Conservation (phyloP, 331 rosid genomes). For the Ulmus americana region DNA sequence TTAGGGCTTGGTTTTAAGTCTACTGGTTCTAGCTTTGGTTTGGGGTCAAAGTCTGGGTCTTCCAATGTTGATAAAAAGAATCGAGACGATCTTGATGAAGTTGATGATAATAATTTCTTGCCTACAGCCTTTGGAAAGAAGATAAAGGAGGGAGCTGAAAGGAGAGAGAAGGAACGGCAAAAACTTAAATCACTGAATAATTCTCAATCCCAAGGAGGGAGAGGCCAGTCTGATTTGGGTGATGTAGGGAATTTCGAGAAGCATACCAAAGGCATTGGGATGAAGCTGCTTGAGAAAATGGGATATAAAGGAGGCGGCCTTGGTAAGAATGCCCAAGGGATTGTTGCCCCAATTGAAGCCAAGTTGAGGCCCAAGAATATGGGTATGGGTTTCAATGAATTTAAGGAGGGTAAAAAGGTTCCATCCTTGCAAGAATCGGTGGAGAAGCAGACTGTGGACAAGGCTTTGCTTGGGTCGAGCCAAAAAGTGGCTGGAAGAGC, state of each 20-base stretch:
- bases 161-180: constrained; percentile 57
- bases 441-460: constrained; percentile 28
- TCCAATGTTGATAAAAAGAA: constrained; percentile 21
- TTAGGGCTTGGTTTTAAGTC: constrained; percentile 50
- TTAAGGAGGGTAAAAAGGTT: constrained; percentile 38
- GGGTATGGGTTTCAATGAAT: constrained; percentile 84
- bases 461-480: constrained; percentile 26
- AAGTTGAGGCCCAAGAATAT: constrained; percentile 68
- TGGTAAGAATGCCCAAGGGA: constrained; percentile 77
- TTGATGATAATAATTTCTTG: constrained; percentile 32
- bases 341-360: constrained; percentile 71
- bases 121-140: constrained; percentile 77
- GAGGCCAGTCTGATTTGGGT: constrained; percentile 26
- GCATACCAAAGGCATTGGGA: constrained; percentile 74
- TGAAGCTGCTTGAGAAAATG: constrained; percentile 73
- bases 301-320: constrained; percentile 93
- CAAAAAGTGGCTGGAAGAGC: background rate
- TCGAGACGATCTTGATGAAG: constrained; percentile 23
- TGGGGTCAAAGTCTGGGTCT: constrained; percentile 34
- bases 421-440: constrained; percentile 33
- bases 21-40: constrained; percentile 37
- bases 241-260: constrained; percentile 67
- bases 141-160: constrained; percentile 75
- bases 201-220: constrained; percentile 27
- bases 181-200: constrained; percentile 44